Base-by-base conservation (phyloP, 208 protist genomes). In the Trypanosoma lewisi region DNA sequence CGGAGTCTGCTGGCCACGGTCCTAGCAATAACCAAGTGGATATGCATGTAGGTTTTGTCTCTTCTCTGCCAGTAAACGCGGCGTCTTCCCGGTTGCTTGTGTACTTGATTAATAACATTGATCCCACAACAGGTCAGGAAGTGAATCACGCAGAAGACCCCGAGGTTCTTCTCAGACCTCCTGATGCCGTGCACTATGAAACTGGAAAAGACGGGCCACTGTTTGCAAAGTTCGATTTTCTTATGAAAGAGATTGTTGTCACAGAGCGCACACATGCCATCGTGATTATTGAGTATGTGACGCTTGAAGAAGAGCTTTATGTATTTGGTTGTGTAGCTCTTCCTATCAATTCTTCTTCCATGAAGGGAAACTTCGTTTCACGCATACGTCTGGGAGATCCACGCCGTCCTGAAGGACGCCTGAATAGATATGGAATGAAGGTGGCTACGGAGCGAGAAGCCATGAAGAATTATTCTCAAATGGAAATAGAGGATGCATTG, bases 271-370 rank as follows among this genome's bases (percentile, higher is more conserved):
- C 75, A 27, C 52, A 72, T 51, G 81, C 77, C 1, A 59, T 93
- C 19, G 74, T 82, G 30, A 80, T 93, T 30, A 75, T 89, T 28
- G 83, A 93, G 67, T 93, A 87, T 61, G 63, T 87, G 42, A 82
- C 57, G 19, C 49, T 19, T 7, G 21, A n/a, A 19, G 44, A 73
- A 33, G 31, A 44, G 4, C 80, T 74, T 5, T 68, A 82, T 36
- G 68, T 78, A 7, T 65, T 93, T 45, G 87, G 87, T 7, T 83
- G 90, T 71, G 78, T 63, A 56, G 75, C 67, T 56, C 27, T 90
- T 25, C 83, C 83, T 21, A 80, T 93, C 60, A 71, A 85, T 59
- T 60, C 16, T 9, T 19, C 33, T 42, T 68, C 70, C 27, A 61
- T 67, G 31, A 65, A 56, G 7, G 87, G 87, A 54, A 93, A 86